Percentiles rank a stretch among this genome's conserved stretches.
These are phyloP conservation scores for Euphorbia schlechtendalii DNA, from an alignment of 441 rosid genomes.

Conservation along the genomic window DNA sequence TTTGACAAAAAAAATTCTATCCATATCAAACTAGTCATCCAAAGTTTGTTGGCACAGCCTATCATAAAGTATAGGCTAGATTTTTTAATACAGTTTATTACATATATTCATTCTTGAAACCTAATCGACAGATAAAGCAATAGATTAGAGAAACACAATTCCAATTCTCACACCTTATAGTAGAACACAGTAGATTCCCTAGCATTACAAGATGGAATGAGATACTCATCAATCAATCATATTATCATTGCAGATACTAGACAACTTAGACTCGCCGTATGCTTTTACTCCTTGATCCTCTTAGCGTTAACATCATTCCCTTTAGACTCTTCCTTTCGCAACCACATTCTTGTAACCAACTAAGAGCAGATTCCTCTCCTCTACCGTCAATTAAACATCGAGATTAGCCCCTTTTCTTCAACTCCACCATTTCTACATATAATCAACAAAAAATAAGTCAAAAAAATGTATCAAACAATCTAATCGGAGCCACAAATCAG, in stretches of 20 bases:
- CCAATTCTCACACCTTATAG: slow-evolving; percentile 24
- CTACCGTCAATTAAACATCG: slow-evolving; percentile 24
- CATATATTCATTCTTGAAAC: no score
- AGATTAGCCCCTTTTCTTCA: slow-evolving; percentile 24
- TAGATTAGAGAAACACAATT: neutral
- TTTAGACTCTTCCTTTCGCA: slow-evolving; percentile 27
- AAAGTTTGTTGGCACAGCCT: no score
- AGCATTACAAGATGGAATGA: slow-evolving; percentile 17
- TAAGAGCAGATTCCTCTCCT: slow-evolving; percentile 30
- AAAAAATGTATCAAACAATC: neutral
- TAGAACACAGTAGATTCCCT: slow-evolving; percentile 25
- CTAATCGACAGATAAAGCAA: neutral
- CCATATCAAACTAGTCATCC: no score
- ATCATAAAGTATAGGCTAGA: no score
- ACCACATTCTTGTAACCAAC: slow-evolving; percentile 35
- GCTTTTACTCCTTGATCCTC: slow-evolving; percentile 27
- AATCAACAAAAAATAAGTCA: neutral
- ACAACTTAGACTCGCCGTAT: slow-evolving; percentile 20
- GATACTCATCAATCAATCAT: slow-evolving; percentile 20
- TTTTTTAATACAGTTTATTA: no score
- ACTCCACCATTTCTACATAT: slow-evolving; percentile 29
- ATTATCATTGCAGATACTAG: slow-evolving; percentile 19
- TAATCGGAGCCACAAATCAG: neutral
- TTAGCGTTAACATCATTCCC: slow-evolving; percentile 23
- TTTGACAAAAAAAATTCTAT: no score